Conservation (phyloP, 2,329 filamentous ascomycete species). For the Phaeosphaeria sp. region DNA sequence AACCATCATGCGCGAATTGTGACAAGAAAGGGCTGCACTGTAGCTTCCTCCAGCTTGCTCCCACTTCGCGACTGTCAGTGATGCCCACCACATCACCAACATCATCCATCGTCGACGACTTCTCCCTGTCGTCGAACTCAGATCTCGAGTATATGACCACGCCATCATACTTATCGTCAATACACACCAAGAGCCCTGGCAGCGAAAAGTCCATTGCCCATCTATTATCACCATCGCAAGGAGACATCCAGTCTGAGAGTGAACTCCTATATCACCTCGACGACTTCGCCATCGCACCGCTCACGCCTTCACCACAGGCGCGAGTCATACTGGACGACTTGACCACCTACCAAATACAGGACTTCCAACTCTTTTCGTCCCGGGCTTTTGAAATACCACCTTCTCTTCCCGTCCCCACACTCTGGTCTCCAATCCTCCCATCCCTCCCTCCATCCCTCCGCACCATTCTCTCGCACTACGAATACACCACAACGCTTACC, state of each 20-base stretch:
- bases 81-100: constrained; percentile 10
- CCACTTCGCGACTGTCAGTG: constrained; percentile 37
- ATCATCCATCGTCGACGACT: constrained; percentile 6
- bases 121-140: not conserved
- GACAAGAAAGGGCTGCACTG: constrained; percentile 39
- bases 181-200: not conserved
- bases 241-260: not conserved
- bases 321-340: not conserved
- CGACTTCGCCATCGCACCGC: not conserved
- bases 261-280: not conserved
- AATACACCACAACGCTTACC: constrained; percentile 41
- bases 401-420: constrained; percentile 32
- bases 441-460: constrained; percentile 30
- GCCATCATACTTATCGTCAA: constrained; percentile 13
- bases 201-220: not conserved
- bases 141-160: constrained; percentile 3
- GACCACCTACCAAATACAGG: not conserved
- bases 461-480: constrained; percentile 42
- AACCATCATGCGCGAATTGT: constrained; percentile 43
- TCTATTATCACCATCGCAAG: not conserved
- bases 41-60: constrained; percentile 41
- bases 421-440: constrained; percentile 36
- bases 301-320: not conserved
- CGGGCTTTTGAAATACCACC: constrained; percentile 19
- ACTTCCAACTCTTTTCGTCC: not conserved